Conservation (phyloP, 2,329 filamentous ascomycete species). For the Neonectria ditissima region DNA sequence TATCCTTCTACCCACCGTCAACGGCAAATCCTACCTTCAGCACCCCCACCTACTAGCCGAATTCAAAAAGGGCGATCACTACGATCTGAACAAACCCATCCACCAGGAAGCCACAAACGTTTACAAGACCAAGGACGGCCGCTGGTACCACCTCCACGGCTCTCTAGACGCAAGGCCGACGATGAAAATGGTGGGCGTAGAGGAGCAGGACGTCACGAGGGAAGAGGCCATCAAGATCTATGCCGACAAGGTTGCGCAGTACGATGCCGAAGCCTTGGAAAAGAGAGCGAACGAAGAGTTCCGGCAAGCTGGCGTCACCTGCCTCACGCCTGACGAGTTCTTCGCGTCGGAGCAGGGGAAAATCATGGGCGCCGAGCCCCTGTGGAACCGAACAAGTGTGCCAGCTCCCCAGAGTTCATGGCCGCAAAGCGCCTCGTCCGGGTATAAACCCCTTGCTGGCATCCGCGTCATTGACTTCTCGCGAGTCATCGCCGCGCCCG, state of each 20-base stretch:
- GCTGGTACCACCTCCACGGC: slow-evolving; percentile 52
- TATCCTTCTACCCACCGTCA: slow-evolving; percentile 29
- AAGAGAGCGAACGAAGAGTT: slow-evolving; percentile 49
- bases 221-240: slow-evolving; percentile 47
- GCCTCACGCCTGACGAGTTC: slow-evolving; percentile 50
- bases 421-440: slow-evolving; percentile 8
- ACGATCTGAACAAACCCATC: slow-evolving; percentile 40
- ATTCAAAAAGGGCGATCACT: slow-evolving; percentile 23
- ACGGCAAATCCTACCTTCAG: slow-evolving; percentile 29
- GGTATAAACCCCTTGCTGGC: slow-evolving; percentile 46
- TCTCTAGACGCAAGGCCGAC: slow-evolving; percentile 47
- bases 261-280: slow-evolving; percentile 47
- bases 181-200: slow-evolving; percentile 49
- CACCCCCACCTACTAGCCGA: slow-evolving; percentile 26
- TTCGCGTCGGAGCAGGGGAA: slow-evolving; percentile 39
- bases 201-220: slow-evolving; percentile 36
- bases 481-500: slow-evolving; percentile 51
- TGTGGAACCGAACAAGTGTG: slow-evolving; percentile 9
- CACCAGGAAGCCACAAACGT: slow-evolving; percentile 49
- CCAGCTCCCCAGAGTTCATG: slow-evolving; percentile 37
- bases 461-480: slow-evolving; percentile 52
- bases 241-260: slow-evolving; percentile 38
- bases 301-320: slow-evolving; percentile 48
- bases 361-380: slow-evolving; percentile 16
- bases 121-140: slow-evolving; percentile 49